Conservation (phyloP, 495 filamentous ascomycete genomes). For the Aspergillus wentii region DNA sequence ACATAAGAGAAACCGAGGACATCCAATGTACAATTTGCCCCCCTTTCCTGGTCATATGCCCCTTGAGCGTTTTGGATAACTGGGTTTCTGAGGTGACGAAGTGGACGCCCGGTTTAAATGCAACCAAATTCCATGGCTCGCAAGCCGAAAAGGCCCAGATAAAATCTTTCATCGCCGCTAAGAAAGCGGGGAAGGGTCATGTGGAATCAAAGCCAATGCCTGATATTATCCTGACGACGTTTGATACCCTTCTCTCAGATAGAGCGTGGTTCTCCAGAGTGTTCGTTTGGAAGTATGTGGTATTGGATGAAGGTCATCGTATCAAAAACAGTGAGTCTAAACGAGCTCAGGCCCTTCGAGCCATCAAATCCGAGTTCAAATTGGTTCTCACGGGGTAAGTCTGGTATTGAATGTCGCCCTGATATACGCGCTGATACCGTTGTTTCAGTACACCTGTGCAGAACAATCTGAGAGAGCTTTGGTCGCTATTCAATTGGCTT, state of each 20-base stretch:
- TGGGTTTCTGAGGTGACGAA: conserved; percentile 53
- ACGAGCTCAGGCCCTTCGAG: conserved; percentile 46
- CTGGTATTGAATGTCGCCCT: neutral
- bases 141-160: conserved; percentile 28
- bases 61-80: conserved; percentile 51
- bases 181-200: neutral
- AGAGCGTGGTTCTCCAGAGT: conserved; percentile 54
- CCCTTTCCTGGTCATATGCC: conserved; percentile 59
- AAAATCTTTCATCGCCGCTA: neutral
- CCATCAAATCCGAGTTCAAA: conserved; percentile 50
- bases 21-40: conserved; percentile 21
- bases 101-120: conserved; percentile 55
- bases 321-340: conserved; percentile 54
- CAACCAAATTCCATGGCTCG: conserved; percentile 53
- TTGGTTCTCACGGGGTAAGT: conserved; percentile 53
- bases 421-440: neutral
- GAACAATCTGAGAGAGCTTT: conserved; percentile 59
- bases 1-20: conserved; percentile 34
- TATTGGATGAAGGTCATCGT: conserved; percentile 57
- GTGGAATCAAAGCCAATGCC: conserved; percentile 2
- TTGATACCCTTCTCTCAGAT: conserved; percentile 55
- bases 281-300: conserved; percentile 54
- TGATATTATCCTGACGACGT: conserved; percentile 58
- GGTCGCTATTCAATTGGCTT: conserved; percentile 60
- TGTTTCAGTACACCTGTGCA: conserved; percentile 52